Conservation (phyloP, 352 stramenopile species). For the Phytophthora ohioensis region DNA sequence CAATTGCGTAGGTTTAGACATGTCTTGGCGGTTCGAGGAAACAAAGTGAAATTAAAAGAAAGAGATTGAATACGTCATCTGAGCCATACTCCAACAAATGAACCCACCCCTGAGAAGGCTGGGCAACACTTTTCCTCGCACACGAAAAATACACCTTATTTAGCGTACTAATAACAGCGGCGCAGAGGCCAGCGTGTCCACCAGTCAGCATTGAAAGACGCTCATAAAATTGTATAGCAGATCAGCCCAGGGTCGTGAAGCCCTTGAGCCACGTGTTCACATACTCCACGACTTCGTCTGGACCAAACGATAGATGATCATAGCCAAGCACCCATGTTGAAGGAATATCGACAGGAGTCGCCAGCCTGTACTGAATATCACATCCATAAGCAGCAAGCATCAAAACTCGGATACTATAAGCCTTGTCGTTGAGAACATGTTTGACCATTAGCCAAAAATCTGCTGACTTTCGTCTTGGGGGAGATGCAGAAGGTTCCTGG, state of each 20-base stretch:
- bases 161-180: background rate
- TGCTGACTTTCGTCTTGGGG: too few species aligned
- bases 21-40: slow-evolving; percentile 4
- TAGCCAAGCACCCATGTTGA: background rate
- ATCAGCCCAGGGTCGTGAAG: background rate
- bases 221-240: background rate
- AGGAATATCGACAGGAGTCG: background rate
- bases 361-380: too few species aligned
- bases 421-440: too few species aligned
- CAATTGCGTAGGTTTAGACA: slow-evolving; percentile 5
- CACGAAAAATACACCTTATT: background rate
- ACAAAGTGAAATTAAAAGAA: slow-evolving; percentile 18
- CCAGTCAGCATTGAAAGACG: background rate
- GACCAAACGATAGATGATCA: background rate
- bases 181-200: background rate
- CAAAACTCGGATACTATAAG: too few species aligned
- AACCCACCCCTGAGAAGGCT: background rate
- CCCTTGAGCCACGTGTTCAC: background rate
- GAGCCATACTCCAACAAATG: background rate
- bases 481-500: too few species aligned
- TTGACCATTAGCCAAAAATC: too few species aligned
- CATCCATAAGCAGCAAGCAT: too few species aligned
- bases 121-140: background rate
- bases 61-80: background rate
- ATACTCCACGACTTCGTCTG: background rate